Conservation (phyloP, 805 yeast genomes). For the Candida namnaoensis region DNA sequence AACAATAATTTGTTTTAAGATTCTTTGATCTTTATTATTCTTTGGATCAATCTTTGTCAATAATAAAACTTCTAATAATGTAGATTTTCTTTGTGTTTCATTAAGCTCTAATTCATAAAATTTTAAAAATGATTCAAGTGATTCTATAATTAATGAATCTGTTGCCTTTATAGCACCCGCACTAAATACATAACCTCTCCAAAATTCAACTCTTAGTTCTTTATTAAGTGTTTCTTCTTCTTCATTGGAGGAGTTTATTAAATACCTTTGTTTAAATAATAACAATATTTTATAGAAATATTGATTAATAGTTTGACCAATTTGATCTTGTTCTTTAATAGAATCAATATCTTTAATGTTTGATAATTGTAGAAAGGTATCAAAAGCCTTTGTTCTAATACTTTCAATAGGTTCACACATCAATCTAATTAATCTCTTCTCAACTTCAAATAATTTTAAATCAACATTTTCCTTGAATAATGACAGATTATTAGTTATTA, state of each 20-base stretch:
- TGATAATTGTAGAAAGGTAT: no score
- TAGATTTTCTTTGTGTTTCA: slow-evolving; percentile 3
- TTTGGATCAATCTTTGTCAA: slow-evolving; percentile 17
- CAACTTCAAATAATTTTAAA: slow-evolving; percentile 9
- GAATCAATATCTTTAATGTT: no score
- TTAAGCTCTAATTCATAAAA: slow-evolving; percentile 16
- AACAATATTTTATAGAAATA: slow-evolving; percentile 21
- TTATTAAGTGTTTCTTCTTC: background rate
- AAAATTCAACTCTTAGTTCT: slow-evolving; percentile 26
- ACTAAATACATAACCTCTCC: slow-evolving; percentile 46
- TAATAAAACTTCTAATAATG: slow-evolving; percentile 17
- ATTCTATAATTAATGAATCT: slow-evolving; percentile 31
- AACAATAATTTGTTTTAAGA: slow-evolving; percentile 10
- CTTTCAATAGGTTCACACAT: slow-evolving; percentile 57
- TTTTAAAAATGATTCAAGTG: slow-evolving; percentile 29
- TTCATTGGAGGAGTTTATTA: slow-evolving; percentile 5
- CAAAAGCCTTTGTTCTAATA: slow-evolving; percentile 34
- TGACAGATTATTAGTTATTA: slow-evolving; percentile 24
- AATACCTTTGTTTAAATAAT: slow-evolving; percentile 6
- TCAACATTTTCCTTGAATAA: slow-evolving; percentile 5
- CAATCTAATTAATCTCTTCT: slow-evolving; percentile 38
- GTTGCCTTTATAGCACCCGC: slow-evolving; percentile 51
- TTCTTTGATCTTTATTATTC: slow-evolving; percentile 7
- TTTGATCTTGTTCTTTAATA: no score
- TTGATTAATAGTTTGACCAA: slow-evolving; percentile 4